Percentiles rank a stretch among this genome's conserved stretches.
Evolutionary conservation across 108 stramenopile species (phyloP).

Genomic region (Cyclotella distinguenda): DNA sequence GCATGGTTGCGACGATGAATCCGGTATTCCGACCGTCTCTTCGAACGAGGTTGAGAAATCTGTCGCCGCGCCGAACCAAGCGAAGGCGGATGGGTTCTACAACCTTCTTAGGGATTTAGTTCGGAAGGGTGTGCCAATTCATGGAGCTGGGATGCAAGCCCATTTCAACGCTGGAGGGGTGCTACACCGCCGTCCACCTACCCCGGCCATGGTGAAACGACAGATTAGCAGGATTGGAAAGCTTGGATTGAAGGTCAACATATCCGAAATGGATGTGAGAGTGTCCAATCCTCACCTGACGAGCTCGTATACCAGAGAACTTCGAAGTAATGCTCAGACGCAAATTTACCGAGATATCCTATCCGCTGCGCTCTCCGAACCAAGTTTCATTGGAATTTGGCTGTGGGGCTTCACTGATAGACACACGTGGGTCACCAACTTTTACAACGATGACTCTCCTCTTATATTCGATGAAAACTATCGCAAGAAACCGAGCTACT

Average conservation of each 20-base stretch:
- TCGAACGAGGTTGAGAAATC: constrained; percentile 25
- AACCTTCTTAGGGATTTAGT: constrained; percentile 69
- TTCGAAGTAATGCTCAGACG: constrained; percentile 61
- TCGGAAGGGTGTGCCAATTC: constrained; percentile 73
- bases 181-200: constrained; percentile 73
- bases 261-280: constrained; percentile 94
- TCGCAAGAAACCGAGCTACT: constrained; percentile 60
- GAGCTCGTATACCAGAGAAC: constrained; percentile 4
- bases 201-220: constrained; percentile 85
- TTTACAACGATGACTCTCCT: constrained; percentile 83
- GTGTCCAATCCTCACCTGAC: constrained; percentile 51
- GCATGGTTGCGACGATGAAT: constrained; percentile 24
- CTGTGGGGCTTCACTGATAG: constrained; percentile 91
- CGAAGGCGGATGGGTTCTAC: constrained; percentile 86
- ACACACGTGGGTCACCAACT: constrained; percentile 88
- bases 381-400: constrained; percentile 86
- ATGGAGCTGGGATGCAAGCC: constrained; percentile 90
- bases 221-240: constrained; percentile 86
- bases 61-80: constrained; percentile 48
- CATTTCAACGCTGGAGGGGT: constrained; percentile 86
- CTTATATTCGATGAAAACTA: constrained; percentile 81
- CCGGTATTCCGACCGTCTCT: neutral
- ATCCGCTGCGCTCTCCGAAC: constrained; percentile 84
- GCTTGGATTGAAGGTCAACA: constrained; percentile 87
- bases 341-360: constrained; percentile 87